Percentiles rank a stretch among this genome's conserved stretches.
Conservation (phyloP, 2,329 filamentous ascomycete genomes). For the Xylaria sp. region DNA sequence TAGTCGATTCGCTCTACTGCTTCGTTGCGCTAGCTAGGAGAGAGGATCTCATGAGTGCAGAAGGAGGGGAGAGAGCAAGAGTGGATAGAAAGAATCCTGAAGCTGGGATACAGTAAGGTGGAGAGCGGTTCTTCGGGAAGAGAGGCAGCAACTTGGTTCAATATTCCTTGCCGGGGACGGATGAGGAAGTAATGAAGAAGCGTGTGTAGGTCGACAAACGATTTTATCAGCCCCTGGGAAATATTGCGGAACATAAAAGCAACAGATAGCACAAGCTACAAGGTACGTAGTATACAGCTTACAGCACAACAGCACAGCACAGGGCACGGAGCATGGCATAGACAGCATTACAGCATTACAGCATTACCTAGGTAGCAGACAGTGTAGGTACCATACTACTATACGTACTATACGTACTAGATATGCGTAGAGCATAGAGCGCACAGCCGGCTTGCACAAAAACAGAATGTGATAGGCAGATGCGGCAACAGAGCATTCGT, state of each 20-base stretch:
- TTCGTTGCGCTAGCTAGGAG: slow-evolving; percentile 30
- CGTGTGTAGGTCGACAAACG: slow-evolving; percentile 33
- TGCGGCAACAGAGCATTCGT: slow-evolving; percentile 31
- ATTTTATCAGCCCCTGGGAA: slow-evolving; percentile 46
- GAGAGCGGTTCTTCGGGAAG: slow-evolving; percentile 28
- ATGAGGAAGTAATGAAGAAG: slow-evolving; percentile 36
- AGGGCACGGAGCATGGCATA: slow-evolving; percentile 32
- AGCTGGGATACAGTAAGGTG: slow-evolving; percentile 28
- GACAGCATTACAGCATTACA: slow-evolving; percentile 25
- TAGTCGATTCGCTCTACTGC: slow-evolving; percentile 16
- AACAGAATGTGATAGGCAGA: slow-evolving; percentile 47
- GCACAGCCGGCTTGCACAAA: slow-evolving; percentile 45
- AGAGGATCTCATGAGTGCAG: slow-evolving; percentile 17
- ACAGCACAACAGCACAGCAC: slow-evolving; percentile 34
- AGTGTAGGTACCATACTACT: not conserved
- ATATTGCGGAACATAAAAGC: slow-evolving; percentile 33
- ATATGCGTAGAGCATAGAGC: slow-evolving; percentile 18
- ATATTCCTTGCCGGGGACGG: slow-evolving; percentile 34
- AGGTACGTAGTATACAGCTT: no score
- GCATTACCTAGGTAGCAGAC: no score
- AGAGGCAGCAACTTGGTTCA: slow-evolving; percentile 23
- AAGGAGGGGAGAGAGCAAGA: slow-evolving; percentile 1
- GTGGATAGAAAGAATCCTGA: slow-evolving; percentile 11
- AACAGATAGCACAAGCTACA: slow-evolving; percentile 33
- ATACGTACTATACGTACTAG: not conserved